Evolutionary conservation across 2,329 filamentous ascomycete genomes (phyloP).

Genomic region (Coniosporium uncinatum): DNA sequence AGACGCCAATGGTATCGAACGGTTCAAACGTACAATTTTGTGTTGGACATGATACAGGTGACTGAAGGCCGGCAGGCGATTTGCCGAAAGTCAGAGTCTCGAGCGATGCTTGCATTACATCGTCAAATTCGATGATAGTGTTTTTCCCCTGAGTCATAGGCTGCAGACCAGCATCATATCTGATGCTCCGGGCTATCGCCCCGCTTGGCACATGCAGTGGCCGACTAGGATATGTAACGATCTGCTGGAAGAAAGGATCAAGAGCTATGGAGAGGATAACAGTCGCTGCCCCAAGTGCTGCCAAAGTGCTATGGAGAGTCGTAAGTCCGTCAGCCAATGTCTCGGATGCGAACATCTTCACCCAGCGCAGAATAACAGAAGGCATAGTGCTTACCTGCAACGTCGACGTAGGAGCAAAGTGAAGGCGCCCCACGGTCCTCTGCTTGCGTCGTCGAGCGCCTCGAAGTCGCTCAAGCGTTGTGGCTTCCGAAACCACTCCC

Average conservation of each 20-base stretch:
- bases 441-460: constrained; percentile 17
- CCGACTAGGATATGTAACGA: constrained; percentile 4
- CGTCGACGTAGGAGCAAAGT: background rate
- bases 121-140: background rate
- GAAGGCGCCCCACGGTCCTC: constrained; percentile 8
- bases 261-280: constrained; percentile 3
- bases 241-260: constrained; percentile 8
- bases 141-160: too few relatives aligned
- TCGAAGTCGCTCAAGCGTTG: constrained; percentile 17
- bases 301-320: too few relatives aligned
- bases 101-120: background rate
- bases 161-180: constrained; percentile 3
- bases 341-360: too few relatives aligned
- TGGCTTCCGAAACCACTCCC: constrained; percentile 20
- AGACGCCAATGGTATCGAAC: constrained; percentile 6
- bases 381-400: too few relatives aligned
- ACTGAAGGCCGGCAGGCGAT: background rate
- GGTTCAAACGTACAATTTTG: constrained; percentile 5
- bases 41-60: constrained; percentile 3
- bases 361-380: too few relatives aligned
- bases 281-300: constrained; percentile 6
- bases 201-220: background rate
- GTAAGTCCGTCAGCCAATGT: too few relatives aligned
- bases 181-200: background rate
- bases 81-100: background rate